Base-by-base conservation (phyloP, 768 basidiomycete genomes). In the Mycena galopus region DNA sequence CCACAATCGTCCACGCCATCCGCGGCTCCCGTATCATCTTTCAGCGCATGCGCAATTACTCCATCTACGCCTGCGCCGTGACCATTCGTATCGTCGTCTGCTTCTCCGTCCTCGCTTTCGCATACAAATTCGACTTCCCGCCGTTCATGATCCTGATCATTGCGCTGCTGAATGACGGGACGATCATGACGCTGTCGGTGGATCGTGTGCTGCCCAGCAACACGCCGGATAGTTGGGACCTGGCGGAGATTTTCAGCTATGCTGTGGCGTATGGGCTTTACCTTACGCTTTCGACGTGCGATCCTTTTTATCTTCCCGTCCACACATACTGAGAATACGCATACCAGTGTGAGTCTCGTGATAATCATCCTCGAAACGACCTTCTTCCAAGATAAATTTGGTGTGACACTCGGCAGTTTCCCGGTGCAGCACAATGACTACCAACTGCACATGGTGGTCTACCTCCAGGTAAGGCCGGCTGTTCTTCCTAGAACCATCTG, bases 121-220 rank as follows among this genome's bases (percentile, higher is more conserved):
- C 92, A 29, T 99, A 96, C 92, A 91, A 92, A 87, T 96, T 97
- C 85, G 94, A 98, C 83, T 98, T 98, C 95, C 97, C 97, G 75
- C 96, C 97, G 10, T 99, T 98, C 91, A 99, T 98, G 97, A 91
- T 99, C 77, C 93, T 99, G 82, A 95, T 98, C 82, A 96, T 99
- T 75, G 97, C 97, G 68, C 89, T 98, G 47, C 86, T 98, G 76
- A 99, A 99, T 84, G 97, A 99, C 80, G 97, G 97, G 80, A 98
- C 97, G 73, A 98, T 99, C 88, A 98, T 99, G 96, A 99, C 97
- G 7, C 88, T 98, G 69, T 95, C 94, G 9, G 93, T 97, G 56
- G 97, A 99, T 82, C 95, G 97, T 80, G 97, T 98, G 65, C 84
- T 98, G 75, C 97, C 97, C 23, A 96, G 95, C 42, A 91, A 86